phyloP scores from a whole-genome alignment of 2,329 filamentous ascomycete species.

The Colletotrichum costaricense region DNA sequence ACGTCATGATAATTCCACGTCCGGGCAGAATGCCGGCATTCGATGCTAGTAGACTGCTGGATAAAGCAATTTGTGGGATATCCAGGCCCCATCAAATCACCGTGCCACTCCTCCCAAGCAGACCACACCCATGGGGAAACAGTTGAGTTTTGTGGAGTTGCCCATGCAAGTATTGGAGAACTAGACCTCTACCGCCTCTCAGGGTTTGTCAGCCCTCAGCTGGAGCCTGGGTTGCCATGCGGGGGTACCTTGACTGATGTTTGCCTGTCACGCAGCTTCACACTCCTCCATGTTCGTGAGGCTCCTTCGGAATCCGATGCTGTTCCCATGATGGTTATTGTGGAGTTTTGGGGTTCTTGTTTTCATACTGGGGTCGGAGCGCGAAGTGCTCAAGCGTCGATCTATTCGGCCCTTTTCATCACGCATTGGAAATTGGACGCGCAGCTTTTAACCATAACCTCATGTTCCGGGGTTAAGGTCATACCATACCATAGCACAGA shows the following conservation, averaged over 20 bases:
- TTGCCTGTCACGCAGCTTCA: neutral
- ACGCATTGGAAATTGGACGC: neutral
- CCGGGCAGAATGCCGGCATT: constrained; percentile 14
- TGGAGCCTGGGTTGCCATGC: neutral
- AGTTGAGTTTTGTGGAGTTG: constrained; percentile 19
- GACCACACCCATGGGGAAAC: constrained; percentile 25
- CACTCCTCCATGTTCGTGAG: neutral
- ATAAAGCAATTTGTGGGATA: constrained; percentile 1
- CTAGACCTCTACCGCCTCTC: neutral
- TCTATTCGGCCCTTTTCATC: neutral
- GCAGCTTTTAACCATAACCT: neutral
- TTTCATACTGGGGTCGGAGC: too few relatives aligned
- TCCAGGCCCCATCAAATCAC: constrained; percentile 2
- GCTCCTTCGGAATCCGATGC: neutral
- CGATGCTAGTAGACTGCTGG: neutral
- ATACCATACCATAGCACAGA: neutral
- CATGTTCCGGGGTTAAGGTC: neutral
- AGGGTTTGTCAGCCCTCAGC: neutral
- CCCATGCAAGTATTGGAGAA: neutral
- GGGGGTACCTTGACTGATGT: neutral
- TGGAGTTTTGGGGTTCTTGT: neutral
- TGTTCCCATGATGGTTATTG: neutral
- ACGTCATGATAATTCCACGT: constrained; percentile 23
- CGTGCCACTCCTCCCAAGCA: neutral
- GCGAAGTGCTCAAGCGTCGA: neutral